A percentile compares a stretch with the other conserved stretches of the same genome.
These are phyloP conservation scores for Russula virescens DNA, from an alignment of 768 basidiomycete genomes.

Conservation along the genomic window DNA sequence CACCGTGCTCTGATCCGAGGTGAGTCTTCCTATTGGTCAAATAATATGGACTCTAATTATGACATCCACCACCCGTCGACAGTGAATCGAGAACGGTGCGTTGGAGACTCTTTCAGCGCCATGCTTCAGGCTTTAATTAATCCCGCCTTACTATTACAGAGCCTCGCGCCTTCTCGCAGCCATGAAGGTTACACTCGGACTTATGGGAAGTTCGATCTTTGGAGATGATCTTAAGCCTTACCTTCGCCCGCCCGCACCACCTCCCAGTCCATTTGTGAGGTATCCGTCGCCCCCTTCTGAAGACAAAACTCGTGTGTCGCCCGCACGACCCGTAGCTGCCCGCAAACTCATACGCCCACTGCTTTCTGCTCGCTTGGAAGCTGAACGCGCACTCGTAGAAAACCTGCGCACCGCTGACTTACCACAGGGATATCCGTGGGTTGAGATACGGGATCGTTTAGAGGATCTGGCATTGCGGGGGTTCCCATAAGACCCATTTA, in stretches of 20 bases:
- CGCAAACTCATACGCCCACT: conserved; percentile 1
- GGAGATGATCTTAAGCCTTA: conserved; percentile 33
- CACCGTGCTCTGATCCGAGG: conserved; percentile 40
- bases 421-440: not conserved
- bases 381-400: not conserved
- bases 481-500: not conserved
- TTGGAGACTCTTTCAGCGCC: conserved; percentile 1
- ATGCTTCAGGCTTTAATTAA: not conserved
- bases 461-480: not conserved
- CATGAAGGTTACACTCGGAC: conserved; percentile 36
- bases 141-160: conserved; percentile 18
- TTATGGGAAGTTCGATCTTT: conserved; percentile 29
- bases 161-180: conserved; percentile 34
- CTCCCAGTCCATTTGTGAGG: conserved; percentile 40
- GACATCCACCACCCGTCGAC: not conserved
- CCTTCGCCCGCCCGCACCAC: conserved; percentile 37
- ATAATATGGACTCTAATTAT: not conserved
- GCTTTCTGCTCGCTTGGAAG: conserved; percentile 6
- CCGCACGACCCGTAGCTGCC: not conserved
- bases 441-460: conserved; percentile 1
- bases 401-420: not conserved
- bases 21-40: conserved; percentile 22
- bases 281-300: conserved; percentile 10
- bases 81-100: conserved; percentile 31
- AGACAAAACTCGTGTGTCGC: conserved; percentile 2